Evolutionary conservation across 2,329 filamentous ascomycete species (phyloP), one percentile per base, ranked within the genome.

Genomic region (Aureobasidium leucospermi): DNA sequence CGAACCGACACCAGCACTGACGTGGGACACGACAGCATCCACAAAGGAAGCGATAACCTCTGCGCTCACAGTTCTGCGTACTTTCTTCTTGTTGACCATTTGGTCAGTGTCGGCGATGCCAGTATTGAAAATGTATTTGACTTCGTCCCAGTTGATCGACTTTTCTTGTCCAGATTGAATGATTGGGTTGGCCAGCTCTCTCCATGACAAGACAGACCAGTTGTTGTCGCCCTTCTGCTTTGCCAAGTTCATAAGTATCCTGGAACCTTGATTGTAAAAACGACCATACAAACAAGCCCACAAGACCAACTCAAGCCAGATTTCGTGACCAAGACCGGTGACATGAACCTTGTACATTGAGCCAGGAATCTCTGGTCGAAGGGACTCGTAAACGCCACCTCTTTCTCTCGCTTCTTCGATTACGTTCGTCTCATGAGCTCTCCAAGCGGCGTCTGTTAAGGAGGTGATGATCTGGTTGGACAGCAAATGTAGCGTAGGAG

Each of bases 21-120:
- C 67, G 10, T 60, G 57, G 61, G 78, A 80, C 42, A 79, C 66
- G 13, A 84, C 67, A 15, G 77, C 79, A 64, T 83, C 80, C 32
- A 83, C 71, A 42, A 84, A 76, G 6, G 80, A 79, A 55, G 77
- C 73, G 29, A 85, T 75, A 10, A 85, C 76, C 68, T 86, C 84
- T 43, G 75, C 74, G 65, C 82, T 85, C 65, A 86, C 77, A 0
- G 80, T 84, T 52, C 74, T 70, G 39, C 70, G 68, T 9, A 76
- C 73, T 16, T 52, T 62, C 15, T 47, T 45, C 39, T 57, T 39
- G 36, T 32, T 56, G 23, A 15, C 28, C 19, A 6, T 49, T 29
- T 41, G 43, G 11, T 56, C 49, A 9, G 31, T 36, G 6, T 61
- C 31, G 2, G 38, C 31, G 11, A 41, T 19, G 7, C 55, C 51